These are phyloP conservation scores for Trichosanthes truncata DNA, from an alignment of 306 rosid species.

Conservation along the genomic window DNA sequence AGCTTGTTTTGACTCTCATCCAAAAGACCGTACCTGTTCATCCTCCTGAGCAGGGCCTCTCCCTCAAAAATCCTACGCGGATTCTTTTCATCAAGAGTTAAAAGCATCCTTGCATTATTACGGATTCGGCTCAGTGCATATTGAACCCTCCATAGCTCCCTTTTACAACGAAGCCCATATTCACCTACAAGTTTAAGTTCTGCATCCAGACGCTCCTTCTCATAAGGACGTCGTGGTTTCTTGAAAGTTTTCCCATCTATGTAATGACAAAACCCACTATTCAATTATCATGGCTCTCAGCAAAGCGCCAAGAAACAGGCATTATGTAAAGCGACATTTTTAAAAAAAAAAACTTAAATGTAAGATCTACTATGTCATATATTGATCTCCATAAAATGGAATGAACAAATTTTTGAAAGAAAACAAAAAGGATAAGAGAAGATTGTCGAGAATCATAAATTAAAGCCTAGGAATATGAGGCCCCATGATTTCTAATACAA, in stretches of 20 bases:
- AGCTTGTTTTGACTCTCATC: conserved; percentile 43
- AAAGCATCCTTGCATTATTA: conserved; percentile 32
- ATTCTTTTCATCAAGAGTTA: conserved; percentile 38
- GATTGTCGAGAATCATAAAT: not conserved
- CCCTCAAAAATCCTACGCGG: conserved; percentile 36
- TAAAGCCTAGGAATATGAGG: not conserved
- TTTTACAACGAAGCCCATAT: conserved; percentile 36
- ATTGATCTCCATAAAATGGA: not conserved
- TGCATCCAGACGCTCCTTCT: conserved; percentile 41
- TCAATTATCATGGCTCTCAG: not conserved
- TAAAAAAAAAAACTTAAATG: not conserved
- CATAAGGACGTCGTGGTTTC: conserved; percentile 42
- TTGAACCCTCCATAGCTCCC: conserved; percentile 42
- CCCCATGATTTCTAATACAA: not conserved
- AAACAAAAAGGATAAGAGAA: not conserved
- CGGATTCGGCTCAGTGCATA: conserved; percentile 32
- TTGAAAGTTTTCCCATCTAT: conserved; percentile 41
- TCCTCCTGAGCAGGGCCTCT: conserved; percentile 38
- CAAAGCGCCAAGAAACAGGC: not conserved
- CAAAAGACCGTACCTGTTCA: conserved; percentile 38
- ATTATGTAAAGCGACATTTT: not conserved
- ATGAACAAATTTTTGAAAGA: not conserved
- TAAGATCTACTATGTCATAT: not conserved
- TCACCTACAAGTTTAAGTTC: conserved; percentile 39
- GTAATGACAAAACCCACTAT: not conserved